Evolutionary conservation across 768 basidiomycete genomes (phyloP).

Genomic region (Termitomyces sp.): DNA sequence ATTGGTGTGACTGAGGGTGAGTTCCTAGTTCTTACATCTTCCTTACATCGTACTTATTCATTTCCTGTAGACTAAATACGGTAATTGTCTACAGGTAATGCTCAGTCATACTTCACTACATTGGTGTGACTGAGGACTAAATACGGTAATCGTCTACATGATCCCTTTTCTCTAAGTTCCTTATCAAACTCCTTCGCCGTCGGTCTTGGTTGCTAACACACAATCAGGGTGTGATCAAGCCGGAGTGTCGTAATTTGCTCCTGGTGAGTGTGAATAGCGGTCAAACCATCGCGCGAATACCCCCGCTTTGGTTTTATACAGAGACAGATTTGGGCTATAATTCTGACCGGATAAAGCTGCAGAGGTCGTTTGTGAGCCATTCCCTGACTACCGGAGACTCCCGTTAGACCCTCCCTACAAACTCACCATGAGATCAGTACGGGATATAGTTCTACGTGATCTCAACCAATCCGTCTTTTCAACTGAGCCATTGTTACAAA

Average conservation of each 20-base stretch:
- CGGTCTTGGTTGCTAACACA: neutral
- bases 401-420: neutral
- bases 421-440: neutral
- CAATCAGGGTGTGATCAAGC: neutral
- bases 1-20: no score
- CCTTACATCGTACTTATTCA: no score
- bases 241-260: neutral
- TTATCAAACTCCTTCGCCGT: neutral
- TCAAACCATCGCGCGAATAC: neutral
- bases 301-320: no score
- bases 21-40: no score
- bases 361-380: no score
- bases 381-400: neutral
- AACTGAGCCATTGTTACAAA: neutral
- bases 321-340: no score
- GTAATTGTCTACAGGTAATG: no score
- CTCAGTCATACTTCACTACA: no score
- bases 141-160: no score
- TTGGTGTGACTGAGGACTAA: no score
- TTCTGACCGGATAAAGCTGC: no score
- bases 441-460: neutral
- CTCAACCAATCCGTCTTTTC: neutral
- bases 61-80: no score
- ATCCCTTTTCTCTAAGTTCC: neutral
- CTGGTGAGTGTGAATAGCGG: neutral